phyloP scores from a whole-genome alignment of 2,329 filamentous ascomycete species.

The Bipolaris bicolor region DNA sequence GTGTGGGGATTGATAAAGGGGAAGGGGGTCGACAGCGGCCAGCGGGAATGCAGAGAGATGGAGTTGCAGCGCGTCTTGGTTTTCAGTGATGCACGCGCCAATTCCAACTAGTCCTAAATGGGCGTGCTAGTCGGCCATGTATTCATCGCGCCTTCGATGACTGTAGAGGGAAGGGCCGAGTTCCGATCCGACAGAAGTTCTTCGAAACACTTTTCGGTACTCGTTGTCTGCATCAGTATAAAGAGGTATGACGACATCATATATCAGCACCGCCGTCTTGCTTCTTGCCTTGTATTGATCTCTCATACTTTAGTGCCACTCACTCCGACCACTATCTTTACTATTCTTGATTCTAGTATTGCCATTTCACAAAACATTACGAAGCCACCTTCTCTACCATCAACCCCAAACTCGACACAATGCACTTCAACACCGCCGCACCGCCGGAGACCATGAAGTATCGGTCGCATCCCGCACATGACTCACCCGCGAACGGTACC shows the following conservation, averaged over 20 bases:
- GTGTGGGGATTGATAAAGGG: conserved; percentile 29
- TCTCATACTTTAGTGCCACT: conserved; percentile 1
- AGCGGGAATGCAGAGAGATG: conserved; percentile 12
- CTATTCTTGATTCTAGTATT: neutral
- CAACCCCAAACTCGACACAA: neutral
- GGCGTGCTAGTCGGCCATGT: conserved; percentile 10
- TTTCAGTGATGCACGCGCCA: conserved; percentile 16
- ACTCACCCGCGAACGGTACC: conserved; percentile 3
- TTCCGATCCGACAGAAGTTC: neutral
- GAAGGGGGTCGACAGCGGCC: conserved; percentile 29
- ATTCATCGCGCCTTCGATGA: conserved; percentile 16
- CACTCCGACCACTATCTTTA: neutral
- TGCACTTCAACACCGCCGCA: conserved; percentile 15
- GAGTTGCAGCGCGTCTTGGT: conserved; percentile 16
- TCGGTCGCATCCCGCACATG: conserved; percentile 8
- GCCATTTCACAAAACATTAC: neutral
- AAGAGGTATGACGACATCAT: neutral
- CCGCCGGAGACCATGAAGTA: conserved; percentile 13
- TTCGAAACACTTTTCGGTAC: neutral
- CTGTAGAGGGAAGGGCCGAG: conserved; percentile 11
- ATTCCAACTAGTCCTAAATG: conserved; percentile 25
- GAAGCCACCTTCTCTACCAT: neutral
- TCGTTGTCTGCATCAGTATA: neutral
- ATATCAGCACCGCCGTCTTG: neutral
- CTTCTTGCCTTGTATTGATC: neutral